phyloP scores from a whole-genome alignment of 768 basidiomycete species.

The Leucogyrophana mollusca region DNA sequence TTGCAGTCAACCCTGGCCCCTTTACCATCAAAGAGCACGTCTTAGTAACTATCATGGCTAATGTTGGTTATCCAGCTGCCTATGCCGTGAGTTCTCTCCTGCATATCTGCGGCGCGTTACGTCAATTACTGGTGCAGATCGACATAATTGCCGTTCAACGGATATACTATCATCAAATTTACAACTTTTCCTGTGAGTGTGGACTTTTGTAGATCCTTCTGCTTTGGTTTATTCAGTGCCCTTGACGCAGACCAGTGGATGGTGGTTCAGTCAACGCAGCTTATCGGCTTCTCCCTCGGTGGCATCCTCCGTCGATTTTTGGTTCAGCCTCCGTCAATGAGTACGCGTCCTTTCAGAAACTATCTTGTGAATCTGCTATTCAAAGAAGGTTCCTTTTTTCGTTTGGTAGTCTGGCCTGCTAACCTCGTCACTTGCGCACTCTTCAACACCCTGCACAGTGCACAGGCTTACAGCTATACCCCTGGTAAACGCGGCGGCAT shows the following conservation, averaged over 20 bases:
- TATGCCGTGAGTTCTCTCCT: slow-evolving; percentile 32
- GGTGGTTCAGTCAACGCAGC: slow-evolving; percentile 11
- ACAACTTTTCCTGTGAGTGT: slow-evolving; percentile 37
- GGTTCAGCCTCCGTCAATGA: slow-evolving; percentile 60
- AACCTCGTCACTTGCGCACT: slow-evolving; percentile 26
- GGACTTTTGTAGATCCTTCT: background rate
- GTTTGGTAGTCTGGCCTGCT: slow-evolving; percentile 23
- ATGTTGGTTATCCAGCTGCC: slow-evolving; percentile 44
- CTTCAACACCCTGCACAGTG: slow-evolving; percentile 31
- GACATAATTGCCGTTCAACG: slow-evolving; percentile 47
- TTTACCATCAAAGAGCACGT: slow-evolving; percentile 75
- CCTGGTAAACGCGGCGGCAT: slow-evolving; percentile 17
- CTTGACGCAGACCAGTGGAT: slow-evolving; percentile 22
- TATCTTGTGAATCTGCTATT: slow-evolving; percentile 11
- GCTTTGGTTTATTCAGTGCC: too few relatives aligned
- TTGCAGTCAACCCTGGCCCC: slow-evolving; percentile 32
- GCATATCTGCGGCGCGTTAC: background rate
- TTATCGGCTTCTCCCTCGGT: slow-evolving; percentile 9
- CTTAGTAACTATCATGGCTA: slow-evolving; percentile 63
- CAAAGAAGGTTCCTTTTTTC: background rate
- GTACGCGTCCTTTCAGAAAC: slow-evolving; percentile 38
- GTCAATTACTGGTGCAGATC: slow-evolving; percentile 18
- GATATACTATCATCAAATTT: slow-evolving; percentile 41
- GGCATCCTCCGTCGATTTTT: slow-evolving; percentile 64
- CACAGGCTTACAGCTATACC: slow-evolving; percentile 14